These are phyloP conservation scores for Solanum tarapatanum DNA, from an alignment of 257 asterid genomes.

Conservation along the genomic window DNA sequence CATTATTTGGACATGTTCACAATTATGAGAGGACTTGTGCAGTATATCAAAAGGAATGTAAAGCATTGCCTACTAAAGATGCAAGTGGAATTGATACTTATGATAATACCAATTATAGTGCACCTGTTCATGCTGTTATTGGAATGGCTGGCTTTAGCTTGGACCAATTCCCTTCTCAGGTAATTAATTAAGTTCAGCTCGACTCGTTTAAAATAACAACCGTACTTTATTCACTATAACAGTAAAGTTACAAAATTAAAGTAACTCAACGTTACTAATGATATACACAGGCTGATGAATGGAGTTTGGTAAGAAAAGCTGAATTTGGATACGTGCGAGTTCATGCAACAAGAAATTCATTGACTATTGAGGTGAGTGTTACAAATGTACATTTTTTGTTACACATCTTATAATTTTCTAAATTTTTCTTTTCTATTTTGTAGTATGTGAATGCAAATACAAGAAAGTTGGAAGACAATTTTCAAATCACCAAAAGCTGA, in stretches of 20 bases:
- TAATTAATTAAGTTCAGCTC: constrained; percentile 19
- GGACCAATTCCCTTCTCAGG: constrained; percentile 44
- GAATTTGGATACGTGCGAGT: constrained; percentile 53
- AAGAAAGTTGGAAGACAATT: constrained; percentile 39
- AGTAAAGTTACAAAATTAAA: not conserved
- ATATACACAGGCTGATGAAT: constrained; percentile 31
- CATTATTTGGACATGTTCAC: constrained; percentile 79
- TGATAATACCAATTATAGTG: constrained; percentile 39
- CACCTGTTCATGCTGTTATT: constrained; percentile 70
- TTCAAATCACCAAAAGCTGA: constrained; percentile 33
- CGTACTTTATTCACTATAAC: not conserved
- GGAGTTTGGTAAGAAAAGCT: constrained; percentile 57
- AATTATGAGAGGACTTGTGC: constrained; percentile 85
- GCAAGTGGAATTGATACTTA: constrained; percentile 27
- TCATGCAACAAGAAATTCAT: constrained; percentile 37
- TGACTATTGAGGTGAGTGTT: constrained; percentile 48
- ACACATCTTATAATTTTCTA: not conserved
- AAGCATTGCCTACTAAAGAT: constrained; percentile 50
- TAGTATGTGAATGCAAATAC: constrained; percentile 62
- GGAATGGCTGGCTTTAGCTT: constrained; percentile 89
- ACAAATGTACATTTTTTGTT: not conserved
- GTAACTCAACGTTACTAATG: not conserved
- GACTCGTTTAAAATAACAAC: no score
- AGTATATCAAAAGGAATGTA: constrained; percentile 47
- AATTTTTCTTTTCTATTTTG: not conserved